Evolutionary conservation across 139 green algal species (phyloP).

Genomic region (Micractinium sp.): DNA sequence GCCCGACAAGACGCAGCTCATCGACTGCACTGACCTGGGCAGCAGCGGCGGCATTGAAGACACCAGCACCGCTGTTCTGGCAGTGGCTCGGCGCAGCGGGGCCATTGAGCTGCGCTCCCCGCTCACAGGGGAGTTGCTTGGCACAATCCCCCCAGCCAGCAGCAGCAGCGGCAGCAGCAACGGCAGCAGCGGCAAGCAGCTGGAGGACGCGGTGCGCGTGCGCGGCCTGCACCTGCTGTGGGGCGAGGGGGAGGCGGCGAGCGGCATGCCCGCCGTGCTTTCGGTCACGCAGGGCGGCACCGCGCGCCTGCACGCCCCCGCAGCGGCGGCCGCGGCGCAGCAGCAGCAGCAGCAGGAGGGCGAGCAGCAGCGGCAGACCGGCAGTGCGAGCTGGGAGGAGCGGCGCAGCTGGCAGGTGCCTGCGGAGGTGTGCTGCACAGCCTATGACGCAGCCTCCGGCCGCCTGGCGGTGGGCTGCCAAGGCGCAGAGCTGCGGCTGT

Average conservation of each 20-base stretch:
- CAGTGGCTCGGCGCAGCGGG: conserved; percentile 18
- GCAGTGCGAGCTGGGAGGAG: conserved; percentile 9
- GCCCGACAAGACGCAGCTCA: conserved; percentile 25
- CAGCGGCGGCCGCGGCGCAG: neutral
- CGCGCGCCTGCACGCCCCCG: conserved; percentile 14
- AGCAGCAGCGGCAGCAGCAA: conserved; percentile 8
- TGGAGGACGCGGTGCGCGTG: conserved; percentile 3
- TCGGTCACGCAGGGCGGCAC: conserved; percentile 25
- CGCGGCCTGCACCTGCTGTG: conserved; percentile 30
- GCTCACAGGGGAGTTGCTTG: neutral
- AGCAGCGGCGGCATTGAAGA: conserved; percentile 23
- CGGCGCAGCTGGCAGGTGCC: conserved; percentile 23
- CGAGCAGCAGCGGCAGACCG: neutral
- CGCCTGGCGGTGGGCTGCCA: conserved; percentile 48
- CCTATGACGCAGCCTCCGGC: conserved; percentile 27
- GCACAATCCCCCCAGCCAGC: conserved; percentile 1
- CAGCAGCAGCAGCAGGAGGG: neutral
- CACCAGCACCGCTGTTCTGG: conserved; percentile 20
- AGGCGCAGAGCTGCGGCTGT: conserved; percentile 51
- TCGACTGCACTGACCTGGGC: conserved; percentile 17
- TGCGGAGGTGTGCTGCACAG: conserved; percentile 29
- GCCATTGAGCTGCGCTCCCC: conserved; percentile 18
- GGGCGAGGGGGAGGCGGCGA: neutral
- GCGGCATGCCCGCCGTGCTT: conserved; percentile 18
- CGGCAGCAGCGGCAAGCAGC: conserved; percentile 6